Base-by-base conservation (phyloP, 202 grass and related monocot species). In the Schoenoplectus triqueter region DNA sequence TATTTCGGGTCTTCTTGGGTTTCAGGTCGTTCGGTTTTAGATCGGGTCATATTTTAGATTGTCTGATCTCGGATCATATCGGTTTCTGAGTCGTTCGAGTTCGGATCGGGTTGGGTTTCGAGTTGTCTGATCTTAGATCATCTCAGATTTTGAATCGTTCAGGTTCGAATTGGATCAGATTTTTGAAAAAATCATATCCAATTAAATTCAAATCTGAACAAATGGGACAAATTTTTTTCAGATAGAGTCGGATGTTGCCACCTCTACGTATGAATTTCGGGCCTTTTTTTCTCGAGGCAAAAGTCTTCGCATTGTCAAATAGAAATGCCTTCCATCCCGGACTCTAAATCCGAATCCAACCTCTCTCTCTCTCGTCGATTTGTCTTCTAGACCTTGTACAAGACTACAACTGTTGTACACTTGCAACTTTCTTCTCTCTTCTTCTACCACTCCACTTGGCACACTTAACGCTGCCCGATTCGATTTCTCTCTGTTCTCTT, bases 281-380 rank as follows among this genome's bases (percentile, higher is more conserved):
- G 17, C 7, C 42, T 11, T 41, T 66, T 41, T 22, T 82, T 83
- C 81, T 68, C 81, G 74, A 78, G 74, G 13, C n/a, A 56, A 69
- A 83, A 83, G 81, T 83, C 81, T 83, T 10, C 5, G 42, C 80
- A 62, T 69, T 70, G 81, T 83, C 81, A 66, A 83, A 52, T 66
- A 57, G 46, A 63, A 80, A 48, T 80, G 47, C 56, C 7, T n/a
- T 6, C 21, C 22, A 50, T 42, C 14, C 65, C 40, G 51, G 31
- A 31, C 31, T 52, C 73, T 50, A 5, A 31, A 31, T 31, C 31
- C 31, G 31, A 31, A 31, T 31, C 1, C 11, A 47, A 1, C 69
- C 60, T 86, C 5, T 80, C 60, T 13, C 74, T 54, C 44, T 66
- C 64, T 1, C 40, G 6, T 59, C 19, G 10, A 39, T 78, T 66